Evolutionary conservation across 352 stramenopile genomes (phyloP).

Genomic region (Globisporangium splendens): DNA sequence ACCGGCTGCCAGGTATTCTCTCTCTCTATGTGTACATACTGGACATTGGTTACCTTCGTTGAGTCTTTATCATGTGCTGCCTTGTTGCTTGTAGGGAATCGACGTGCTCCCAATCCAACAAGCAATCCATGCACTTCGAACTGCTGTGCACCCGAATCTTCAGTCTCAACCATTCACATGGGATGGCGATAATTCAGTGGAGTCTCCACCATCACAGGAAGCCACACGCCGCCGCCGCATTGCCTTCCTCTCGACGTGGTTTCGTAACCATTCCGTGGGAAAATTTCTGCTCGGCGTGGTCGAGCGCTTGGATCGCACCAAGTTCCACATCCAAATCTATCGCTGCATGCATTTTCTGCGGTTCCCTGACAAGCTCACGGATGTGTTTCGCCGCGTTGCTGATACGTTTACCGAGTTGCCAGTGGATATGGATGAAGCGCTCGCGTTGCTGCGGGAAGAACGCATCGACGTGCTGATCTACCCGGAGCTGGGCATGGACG

Average conservation of each 20-base stretch:
- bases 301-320: constrained; percentile 40
- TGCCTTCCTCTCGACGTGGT: constrained; percentile 66
- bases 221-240: constrained; percentile 19
- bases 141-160: constrained; percentile 32
- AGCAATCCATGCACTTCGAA: constrained; percentile 28
- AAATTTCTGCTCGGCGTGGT: constrained; percentile 60
- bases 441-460: constrained; percentile 35
- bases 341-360: constrained; percentile 50
- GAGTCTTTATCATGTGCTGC: background rate
- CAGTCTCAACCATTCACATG: too few species aligned
- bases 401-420: constrained; percentile 52
- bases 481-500: constrained; percentile 82
- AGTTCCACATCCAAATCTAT: constrained; percentile 52
- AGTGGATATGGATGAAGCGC: constrained; percentile 23
- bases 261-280: constrained; percentile 59
- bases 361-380: constrained; percentile 40
- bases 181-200: background rate
- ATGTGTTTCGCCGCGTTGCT: constrained; percentile 30
- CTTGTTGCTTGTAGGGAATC: constrained; percentile 20
- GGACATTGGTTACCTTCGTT: too few species aligned
- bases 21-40: too few species aligned
- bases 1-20: constrained; percentile 52
- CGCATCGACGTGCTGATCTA: constrained; percentile 79
- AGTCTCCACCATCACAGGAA: background rate
- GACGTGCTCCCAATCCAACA: constrained; percentile 32